phyloP scores from a whole-genome alignment of 1,139 yeast genomes.

The Lodderomyces theae region DNA sequence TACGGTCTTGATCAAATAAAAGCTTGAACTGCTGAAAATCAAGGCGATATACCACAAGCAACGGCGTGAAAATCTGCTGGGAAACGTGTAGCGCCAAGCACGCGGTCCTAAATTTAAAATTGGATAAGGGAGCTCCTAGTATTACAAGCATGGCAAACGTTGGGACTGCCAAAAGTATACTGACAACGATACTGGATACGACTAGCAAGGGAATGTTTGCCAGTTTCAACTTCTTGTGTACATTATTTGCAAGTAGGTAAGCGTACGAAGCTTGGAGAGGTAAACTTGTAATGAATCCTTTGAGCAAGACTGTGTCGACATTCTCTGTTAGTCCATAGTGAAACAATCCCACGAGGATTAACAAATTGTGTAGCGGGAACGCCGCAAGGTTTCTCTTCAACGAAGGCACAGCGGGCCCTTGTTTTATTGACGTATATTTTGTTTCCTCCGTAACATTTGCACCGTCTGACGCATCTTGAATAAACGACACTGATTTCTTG shows the following conservation, averaged over 20 bases:
- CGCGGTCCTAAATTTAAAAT: slow-evolving; percentile 56
- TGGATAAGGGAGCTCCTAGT: slow-evolving; percentile 84
- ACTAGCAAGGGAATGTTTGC: slow-evolving; percentile 33
- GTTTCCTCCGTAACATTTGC: neutral
- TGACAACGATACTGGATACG: slow-evolving; percentile 35
- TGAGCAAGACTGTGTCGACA: slow-evolving; percentile 24
- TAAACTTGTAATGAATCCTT: slow-evolving; percentile 26
- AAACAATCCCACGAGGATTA: slow-evolving; percentile 39
- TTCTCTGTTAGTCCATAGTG: slow-evolving; percentile 34
- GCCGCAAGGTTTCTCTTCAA: slow-evolving; percentile 26
- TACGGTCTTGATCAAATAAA: slow-evolving; percentile 23
- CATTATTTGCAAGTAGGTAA: slow-evolving; percentile 20
- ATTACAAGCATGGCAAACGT: slow-evolving; percentile 53
- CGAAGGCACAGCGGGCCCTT: slow-evolving; percentile 13
- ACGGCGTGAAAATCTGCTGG: slow-evolving; percentile 59
- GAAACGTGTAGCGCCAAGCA: slow-evolving; percentile 66
- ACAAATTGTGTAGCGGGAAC: slow-evolving; percentile 50
- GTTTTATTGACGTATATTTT: slow-evolving; percentile 1
- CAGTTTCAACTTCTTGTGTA: slow-evolving; percentile 19
- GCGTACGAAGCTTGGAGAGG: slow-evolving; percentile 30
- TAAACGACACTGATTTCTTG: slow-evolving; percentile 12
- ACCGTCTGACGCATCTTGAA: slow-evolving; percentile 1
- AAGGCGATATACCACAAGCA: slow-evolving; percentile 58
- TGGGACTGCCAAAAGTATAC: slow-evolving; percentile 50
- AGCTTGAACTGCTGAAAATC: slow-evolving; percentile 37